Base-by-base conservation (phyloP, 208 protist species). In the Acanthamoeba sp. region DNA sequence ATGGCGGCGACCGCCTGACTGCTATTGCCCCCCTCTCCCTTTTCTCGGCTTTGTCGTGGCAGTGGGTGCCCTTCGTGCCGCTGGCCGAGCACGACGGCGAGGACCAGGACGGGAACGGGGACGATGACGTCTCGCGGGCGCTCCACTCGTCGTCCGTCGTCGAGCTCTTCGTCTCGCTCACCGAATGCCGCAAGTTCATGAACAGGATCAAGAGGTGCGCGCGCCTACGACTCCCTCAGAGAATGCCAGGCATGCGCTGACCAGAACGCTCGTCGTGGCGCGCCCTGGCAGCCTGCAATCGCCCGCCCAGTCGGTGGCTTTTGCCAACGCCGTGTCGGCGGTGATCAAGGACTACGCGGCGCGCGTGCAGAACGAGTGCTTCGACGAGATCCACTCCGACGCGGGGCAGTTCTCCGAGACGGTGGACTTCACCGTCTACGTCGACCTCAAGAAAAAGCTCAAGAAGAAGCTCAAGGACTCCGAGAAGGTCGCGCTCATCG, bases 341-440 rank as follows among this genome's bases (percentile, higher is more conserved):
- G 85, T 91, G 55, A 40, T 91, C 48, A 40, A 52, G 62, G 85
- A 91, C 52, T 91, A 91, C 42, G 29, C 36, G 34, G 27, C 85
- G 32, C 85, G 85, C 5, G 85, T 91, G 27, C 48, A 91, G 85
- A 66, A 45, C 34, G 57, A 73, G 22, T 91, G 85, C 62, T 66
- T 91, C 62, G 85, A 91, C 34, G 85, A 91, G 22, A 91, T 91
- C 50, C 27, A 91, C 85, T 76, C 85, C 12, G 85, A 91, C 40
- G 36, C 85, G 87, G 55, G 42, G 27, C 55, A 64, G 29, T 91
- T 91, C 62, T 64, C 48, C 40, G 85, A 91, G 24, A 55, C 85
- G 62, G 48, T 91, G 32, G 85, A 91, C 85, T 91, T 91, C 36
- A 73, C 85, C 14, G 85, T 91, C 36, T 91, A 91, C 62, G 85